Evolutionary conservation across 73 alveolate species (phyloP).

Genomic region (Paramecium primaurelia): DNA sequence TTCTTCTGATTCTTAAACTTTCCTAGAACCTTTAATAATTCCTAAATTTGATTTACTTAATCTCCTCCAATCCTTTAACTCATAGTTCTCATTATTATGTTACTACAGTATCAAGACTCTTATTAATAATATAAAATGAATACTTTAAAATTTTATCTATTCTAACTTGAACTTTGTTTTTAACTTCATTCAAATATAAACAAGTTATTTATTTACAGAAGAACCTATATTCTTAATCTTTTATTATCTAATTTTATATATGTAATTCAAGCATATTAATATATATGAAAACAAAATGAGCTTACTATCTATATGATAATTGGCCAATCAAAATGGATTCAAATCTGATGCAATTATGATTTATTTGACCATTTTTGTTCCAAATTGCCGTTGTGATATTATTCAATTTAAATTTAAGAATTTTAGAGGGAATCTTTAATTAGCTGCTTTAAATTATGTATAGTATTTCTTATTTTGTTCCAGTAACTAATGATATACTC

Average conservation of each 20-base stretch:
- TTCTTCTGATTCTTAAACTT: conserved; percentile 63
- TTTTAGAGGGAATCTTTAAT: no score
- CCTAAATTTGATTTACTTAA: conserved; percentile 51
- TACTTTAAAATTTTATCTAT: conserved; percentile 50
- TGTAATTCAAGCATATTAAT: neutral
- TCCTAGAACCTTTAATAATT: conserved; percentile 60
- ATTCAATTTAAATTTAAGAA: no score
- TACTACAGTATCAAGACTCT: neutral
- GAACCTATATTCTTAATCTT: conserved; percentile 93
- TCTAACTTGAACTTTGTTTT: conserved; percentile 88
- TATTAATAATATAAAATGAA: neutral
- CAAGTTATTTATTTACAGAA: conserved; percentile 92
- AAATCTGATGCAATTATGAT: no score
- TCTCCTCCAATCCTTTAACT: conserved; percentile 67
- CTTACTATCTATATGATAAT: no score
- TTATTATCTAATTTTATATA: conserved; percentile 66
- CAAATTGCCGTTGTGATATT: no score
- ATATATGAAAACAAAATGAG: neutral
- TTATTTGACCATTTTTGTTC: no score
- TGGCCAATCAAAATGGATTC: neutral
- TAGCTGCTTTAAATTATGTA: no score
- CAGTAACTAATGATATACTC: no score
- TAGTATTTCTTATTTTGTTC: no score
- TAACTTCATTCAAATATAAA: conserved; percentile 92
- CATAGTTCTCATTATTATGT: conserved; percentile 66